phyloP scores from a whole-genome alignment of 495 filamentous ascomycete species.

The Penicillium robsamsonii region DNA sequence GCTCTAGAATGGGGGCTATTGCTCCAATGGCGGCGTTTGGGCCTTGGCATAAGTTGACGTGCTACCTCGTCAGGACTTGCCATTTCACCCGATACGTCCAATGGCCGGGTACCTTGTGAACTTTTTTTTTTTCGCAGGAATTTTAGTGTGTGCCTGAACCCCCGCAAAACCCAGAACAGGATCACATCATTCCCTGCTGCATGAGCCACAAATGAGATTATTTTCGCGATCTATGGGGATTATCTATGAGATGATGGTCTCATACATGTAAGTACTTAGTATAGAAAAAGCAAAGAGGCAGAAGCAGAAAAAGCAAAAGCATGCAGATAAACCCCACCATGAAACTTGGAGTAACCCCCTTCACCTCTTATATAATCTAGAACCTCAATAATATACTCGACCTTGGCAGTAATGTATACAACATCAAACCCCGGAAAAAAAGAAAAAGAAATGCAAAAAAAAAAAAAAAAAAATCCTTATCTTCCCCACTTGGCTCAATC shows the following conservation, averaged over 20 bases:
- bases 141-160: background rate
- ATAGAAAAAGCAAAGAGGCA: background rate
- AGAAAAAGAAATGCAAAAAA: background rate
- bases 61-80: background rate
- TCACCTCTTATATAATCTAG: background rate
- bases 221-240: background rate
- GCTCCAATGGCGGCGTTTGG: slow-evolving; percentile 12
- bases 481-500: slow-evolving; percentile 18
- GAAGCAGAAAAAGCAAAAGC: background rate
- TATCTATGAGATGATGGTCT: background rate
- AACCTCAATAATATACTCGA: background rate
- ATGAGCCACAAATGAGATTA: slow-evolving; percentile 3
- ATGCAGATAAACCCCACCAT: slow-evolving; percentile 3
- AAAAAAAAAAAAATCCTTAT: slow-evolving; percentile 3
- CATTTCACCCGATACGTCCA: background rate
- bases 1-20: slow-evolving; percentile 17
- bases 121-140: too few relatives aligned
- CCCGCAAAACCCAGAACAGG: slow-evolving; percentile 1
- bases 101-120: too few relatives aligned
- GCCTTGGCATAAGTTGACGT: background rate
- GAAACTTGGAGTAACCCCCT: background rate
- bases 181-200: slow-evolving; percentile 6
- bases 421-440: slow-evolving; percentile 4
- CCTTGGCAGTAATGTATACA: background rate
- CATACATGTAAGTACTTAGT: background rate